phyloP scores from a whole-genome alignment of 2,329 filamentous ascomycete genomes.

The Fusarium sarcochroum region DNA sequence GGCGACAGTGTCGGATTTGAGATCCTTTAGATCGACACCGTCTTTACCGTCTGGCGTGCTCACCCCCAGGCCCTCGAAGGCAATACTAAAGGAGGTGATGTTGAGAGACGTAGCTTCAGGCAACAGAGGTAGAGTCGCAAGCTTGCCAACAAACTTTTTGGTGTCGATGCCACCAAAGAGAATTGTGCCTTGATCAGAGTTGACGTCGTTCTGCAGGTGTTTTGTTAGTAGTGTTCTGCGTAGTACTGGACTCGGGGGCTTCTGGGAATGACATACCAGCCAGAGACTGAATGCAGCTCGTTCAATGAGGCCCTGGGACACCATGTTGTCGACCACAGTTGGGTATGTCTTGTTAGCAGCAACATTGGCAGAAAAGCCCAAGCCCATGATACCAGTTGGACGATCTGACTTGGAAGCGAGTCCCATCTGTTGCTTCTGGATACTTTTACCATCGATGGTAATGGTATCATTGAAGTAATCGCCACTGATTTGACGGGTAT shows the following conservation, averaged over 20 bases:
- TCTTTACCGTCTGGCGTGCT: slow-evolving; percentile 45
- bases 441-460: slow-evolving; percentile 61
- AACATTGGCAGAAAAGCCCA: slow-evolving; percentile 69
- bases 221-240: slow-evolving; percentile 16
- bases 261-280: slow-evolving; percentile 55
- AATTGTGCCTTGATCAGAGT: slow-evolving; percentile 75
- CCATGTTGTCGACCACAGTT: slow-evolving; percentile 76
- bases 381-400: slow-evolving; percentile 69
- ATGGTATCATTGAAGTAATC: slow-evolving; percentile 72
- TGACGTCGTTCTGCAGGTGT: slow-evolving; percentile 68
- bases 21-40: slow-evolving; percentile 52
- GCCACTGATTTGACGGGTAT: slow-evolving; percentile 66
- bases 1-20: slow-evolving; percentile 71
- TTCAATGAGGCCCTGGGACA: slow-evolving; percentile 72
- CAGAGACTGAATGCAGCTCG: slow-evolving; percentile 78
- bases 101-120: slow-evolving; percentile 56
- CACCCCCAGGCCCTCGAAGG: slow-evolving; percentile 57
- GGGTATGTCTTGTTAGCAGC: slow-evolving; percentile 61
- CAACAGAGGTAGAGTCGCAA: slow-evolving; percentile 62
- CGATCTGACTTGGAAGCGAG: slow-evolving; percentile 64
- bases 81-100: slow-evolving; percentile 56
- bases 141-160: slow-evolving; percentile 75
- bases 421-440: slow-evolving; percentile 69
- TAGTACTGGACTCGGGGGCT: not conserved
- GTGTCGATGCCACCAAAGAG: slow-evolving; percentile 86